Conservation (phyloP, 176 grass and related monocot genomes). For the Triticum monococcum region DNA sequence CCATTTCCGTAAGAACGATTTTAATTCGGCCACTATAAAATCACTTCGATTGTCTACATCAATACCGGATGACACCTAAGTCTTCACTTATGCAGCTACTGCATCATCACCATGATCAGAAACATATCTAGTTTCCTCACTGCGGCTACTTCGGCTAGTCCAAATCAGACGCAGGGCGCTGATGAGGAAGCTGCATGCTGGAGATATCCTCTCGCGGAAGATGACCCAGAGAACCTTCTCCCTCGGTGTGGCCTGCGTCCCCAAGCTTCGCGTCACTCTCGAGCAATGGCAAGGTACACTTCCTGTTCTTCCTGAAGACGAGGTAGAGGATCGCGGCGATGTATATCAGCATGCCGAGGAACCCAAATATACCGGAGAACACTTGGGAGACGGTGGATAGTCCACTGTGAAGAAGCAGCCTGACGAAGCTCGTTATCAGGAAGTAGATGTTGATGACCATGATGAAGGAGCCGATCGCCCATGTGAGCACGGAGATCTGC, state of each 20-base stretch:
- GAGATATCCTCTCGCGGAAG: slow-evolving; percentile 88
- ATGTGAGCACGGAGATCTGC: slow-evolving; percentile 74
- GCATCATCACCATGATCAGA: slow-evolving; percentile 1
- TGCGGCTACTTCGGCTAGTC: slow-evolving; percentile 37
- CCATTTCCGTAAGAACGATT: background rate
- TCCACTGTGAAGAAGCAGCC: slow-evolving; percentile 58
- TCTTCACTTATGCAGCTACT: background rate
- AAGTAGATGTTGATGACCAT: slow-evolving; percentile 86
- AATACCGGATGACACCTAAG: slow-evolving; percentile 7
- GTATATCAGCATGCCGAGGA: slow-evolving; percentile 83
- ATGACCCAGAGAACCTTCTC: slow-evolving; percentile 51
- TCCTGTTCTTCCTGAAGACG: slow-evolving; percentile 72
- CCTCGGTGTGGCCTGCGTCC: background rate
- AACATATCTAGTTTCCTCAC: slow-evolving; percentile 1
- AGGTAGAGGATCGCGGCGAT: slow-evolving; percentile 70
- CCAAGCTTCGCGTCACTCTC: slow-evolving; percentile 41
- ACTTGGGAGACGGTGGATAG: slow-evolving; percentile 58
- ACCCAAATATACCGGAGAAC: slow-evolving; percentile 77
- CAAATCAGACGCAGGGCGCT: slow-evolving; percentile 39
- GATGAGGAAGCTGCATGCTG: slow-evolving; percentile 89
- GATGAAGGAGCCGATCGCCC: slow-evolving; percentile 70
- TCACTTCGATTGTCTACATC: slow-evolving; percentile 17
- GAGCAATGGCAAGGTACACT: slow-evolving; percentile 55
- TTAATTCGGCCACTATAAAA: background rate
- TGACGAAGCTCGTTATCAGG: slow-evolving; percentile 63